phyloP scores from a whole-genome alignment of 495 filamentous ascomycete species.

The Clavariopsis aquatica region DNA sequence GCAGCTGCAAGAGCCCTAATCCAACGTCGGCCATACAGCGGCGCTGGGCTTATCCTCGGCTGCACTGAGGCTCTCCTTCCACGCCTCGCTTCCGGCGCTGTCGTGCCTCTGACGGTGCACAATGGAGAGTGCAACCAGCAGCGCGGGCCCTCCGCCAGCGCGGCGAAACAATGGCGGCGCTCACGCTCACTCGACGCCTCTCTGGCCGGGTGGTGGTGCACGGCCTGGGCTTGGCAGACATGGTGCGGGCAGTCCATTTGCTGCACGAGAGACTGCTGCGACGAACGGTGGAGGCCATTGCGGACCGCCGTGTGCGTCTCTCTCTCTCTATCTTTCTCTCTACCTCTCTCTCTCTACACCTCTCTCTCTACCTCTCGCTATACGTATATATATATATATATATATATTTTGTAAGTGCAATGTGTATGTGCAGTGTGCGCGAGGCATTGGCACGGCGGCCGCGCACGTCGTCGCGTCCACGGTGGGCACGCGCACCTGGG shows the following conservation, averaged over 20 bases:
- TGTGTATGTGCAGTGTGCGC: no score
- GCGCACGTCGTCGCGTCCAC: no score
- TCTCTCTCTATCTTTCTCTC: no score
- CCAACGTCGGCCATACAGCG: background rate
- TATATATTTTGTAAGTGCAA: no score
- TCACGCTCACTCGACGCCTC: conserved; percentile 16
- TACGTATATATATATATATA: no score
- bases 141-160: background rate
- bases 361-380: no score
- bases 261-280: background rate
- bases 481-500: no score
- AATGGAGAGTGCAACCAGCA: background rate
- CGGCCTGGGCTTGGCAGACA: conserved; percentile 16
- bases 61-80: conserved; percentile 8
- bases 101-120: background rate
- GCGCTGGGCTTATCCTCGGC: background rate
- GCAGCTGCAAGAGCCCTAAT: background rate
- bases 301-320: no score
- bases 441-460: no score
- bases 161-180: no score
- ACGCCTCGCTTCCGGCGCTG: background rate
- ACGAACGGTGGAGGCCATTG: no score
- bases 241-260: background rate
- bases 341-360: no score
- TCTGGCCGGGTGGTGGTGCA: conserved; percentile 20